Percentiles rank a stretch among this genome's conserved stretches.
These are phyloP conservation scores for Paramyrothecium sp. DNA, from an alignment of 2,329 filamentous ascomycete genomes.

Conservation along the genomic window DNA sequence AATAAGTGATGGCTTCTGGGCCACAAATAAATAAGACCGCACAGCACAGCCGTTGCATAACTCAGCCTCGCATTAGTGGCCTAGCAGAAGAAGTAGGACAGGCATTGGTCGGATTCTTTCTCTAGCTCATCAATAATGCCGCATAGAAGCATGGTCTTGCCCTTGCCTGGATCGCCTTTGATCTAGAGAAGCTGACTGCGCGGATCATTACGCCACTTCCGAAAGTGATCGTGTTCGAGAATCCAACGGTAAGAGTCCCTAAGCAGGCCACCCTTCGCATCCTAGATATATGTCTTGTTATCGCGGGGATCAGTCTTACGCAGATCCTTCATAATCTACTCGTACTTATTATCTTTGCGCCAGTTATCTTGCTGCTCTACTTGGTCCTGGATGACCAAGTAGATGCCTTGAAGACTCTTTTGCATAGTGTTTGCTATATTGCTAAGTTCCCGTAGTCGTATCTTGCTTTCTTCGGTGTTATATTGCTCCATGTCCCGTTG, in stretches of 20 bases:
- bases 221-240: conserved; percentile 21
- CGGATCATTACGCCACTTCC: conserved; percentile 4
- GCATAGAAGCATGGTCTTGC: conserved; percentile 32
- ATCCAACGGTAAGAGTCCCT: conserved; percentile 33
- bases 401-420: conserved; percentile 5
- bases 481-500: conserved; percentile 12
- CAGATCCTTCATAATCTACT: conserved; percentile 20
- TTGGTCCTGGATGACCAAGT: conserved; percentile 10
- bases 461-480: conserved; percentile 8
- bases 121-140: conserved; percentile 20
- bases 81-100: conserved; percentile 42
- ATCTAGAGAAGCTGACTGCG: conserved; percentile 31
- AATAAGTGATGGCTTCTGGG: conserved; percentile 27
- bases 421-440: not conserved
- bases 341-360: conserved; percentile 11
- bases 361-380: conserved; percentile 8
- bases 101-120: not conserved
- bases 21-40: conserved; percentile 39
- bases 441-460: conserved; percentile 10
- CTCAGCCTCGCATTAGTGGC: conserved; percentile 32
- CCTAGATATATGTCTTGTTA: conserved; percentile 34
- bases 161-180: conserved; percentile 31
- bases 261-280: conserved; percentile 30
- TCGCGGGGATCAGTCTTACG: conserved; percentile 23
- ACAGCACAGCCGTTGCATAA: conserved; percentile 35